A percentile compares a stretch with the other conserved stretches of the same genome.
phyloP scores from a whole-genome alignment of 129 eudicot genomes.

The Scalesia atractyloides region DNA sequence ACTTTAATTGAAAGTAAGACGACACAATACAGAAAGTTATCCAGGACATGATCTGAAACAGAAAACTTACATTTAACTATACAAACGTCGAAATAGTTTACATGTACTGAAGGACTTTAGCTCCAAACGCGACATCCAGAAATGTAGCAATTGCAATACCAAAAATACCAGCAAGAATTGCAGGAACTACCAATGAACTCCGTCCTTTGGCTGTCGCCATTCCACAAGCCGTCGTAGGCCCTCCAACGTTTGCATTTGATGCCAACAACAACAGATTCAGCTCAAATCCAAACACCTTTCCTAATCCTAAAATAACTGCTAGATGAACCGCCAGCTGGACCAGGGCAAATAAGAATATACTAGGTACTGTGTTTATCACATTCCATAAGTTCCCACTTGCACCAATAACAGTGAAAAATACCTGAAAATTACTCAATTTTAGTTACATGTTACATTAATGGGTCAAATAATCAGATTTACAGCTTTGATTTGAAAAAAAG shows the following conservation, averaged over 20 bases:
- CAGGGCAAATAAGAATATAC: constrained; percentile 69
- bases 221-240: constrained; percentile 91
- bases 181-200: constrained; percentile 71
- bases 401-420: constrained; percentile 74
- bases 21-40: too few relatives aligned
- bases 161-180: constrained; percentile 81
- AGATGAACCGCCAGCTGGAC: constrained; percentile 77
- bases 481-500: not conserved
- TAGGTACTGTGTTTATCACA: constrained; percentile 74
- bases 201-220: constrained; percentile 94
- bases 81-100: constrained; percentile 15
- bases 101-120: constrained; percentile 57
- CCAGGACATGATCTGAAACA: too few relatives aligned
- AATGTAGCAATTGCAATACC: constrained; percentile 84
- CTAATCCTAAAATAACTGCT: constrained; percentile 72
- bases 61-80: too few relatives aligned
- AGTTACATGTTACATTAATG: not conserved
- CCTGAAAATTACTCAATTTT: constrained; percentile 31
- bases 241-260: constrained; percentile 88
- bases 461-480: not conserved
- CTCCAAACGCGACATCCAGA: constrained; percentile 72
- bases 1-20: too few relatives aligned
- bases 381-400: constrained; percentile 75
- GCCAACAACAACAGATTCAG: constrained; percentile 60
- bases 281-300: constrained; percentile 63